Base-by-base conservation (phyloP, 1,139 yeast species). In the Saccharomyces pastorianus region DNA sequence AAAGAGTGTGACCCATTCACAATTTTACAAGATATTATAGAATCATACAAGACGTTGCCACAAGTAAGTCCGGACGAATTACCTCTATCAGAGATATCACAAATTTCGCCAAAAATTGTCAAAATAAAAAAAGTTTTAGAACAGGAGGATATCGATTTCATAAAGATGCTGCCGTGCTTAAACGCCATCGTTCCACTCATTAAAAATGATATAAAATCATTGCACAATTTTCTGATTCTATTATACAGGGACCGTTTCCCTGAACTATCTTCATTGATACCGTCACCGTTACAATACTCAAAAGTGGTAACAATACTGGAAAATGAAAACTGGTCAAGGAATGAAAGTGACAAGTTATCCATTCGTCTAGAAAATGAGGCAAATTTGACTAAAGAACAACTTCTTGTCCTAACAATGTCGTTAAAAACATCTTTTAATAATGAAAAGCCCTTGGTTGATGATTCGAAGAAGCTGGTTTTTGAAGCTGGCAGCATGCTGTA, bases 381-480 rank as follows among this genome's bases (percentile, higher is more conserved):
- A 2, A 29, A 32, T 6, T 38, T 64, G 17, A 52, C 56, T 2
- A 80, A 79, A 53, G 95, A 90, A 52, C 86, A 86, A 60, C 74
- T 83, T 0, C 75, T 90, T 65, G 85, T 88, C 2, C 71, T 90
- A 6, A 79, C 85, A 1, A 88, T 90, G 85, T 81, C 96, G 0
- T 84, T 88, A 1, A 74, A 84, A 44, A 75, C 76, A 26, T 74
- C 76, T 0, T 70, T 67, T 32, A 71, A 74, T 1, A 34, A 49
- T 0, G 47, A 51, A 4, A 47, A 58, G 9, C 56, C 56, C 3
- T 67, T 83, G 9, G 59, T 70, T 1, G 71, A 66, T 0, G 57
- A 58, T 1, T 81, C 79, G 54, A 65, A 83, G 55, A 62, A 64
- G 1, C 67, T 68, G 8, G 68, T 87, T 0, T 32, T 65, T 4